phyloP scores from a whole-genome alignment of 140 eudicot genomes.

The Cichorium intybus region DNA sequence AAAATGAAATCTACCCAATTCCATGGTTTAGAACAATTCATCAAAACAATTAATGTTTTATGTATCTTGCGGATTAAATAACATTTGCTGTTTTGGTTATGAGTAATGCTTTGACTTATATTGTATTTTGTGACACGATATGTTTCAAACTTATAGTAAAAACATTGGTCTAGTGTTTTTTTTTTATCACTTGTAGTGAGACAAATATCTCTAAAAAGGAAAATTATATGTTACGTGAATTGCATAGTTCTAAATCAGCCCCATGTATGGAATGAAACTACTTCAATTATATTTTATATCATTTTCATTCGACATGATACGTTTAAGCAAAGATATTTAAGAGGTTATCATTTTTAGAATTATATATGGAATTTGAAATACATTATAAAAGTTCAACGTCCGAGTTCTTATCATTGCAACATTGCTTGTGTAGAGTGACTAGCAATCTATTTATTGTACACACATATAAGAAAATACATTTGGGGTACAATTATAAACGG shows the following conservation, averaged over 20 bases:
- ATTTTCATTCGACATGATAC: neutral
- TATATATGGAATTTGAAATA: too few relatives aligned
- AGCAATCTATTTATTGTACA: neutral
- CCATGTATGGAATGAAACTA: neutral
- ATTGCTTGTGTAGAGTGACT: neutral
- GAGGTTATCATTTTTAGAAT: neutral
- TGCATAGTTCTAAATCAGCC: neutral
- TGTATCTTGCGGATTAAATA: neutral
- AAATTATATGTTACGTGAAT: neutral
- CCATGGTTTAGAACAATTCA: neutral
- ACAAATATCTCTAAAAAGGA: neutral
- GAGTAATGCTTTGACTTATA: neutral
- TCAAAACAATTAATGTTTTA: neutral
- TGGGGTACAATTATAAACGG: neutral
- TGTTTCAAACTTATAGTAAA: neutral
- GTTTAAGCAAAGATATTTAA: neutral
- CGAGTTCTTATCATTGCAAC: too few relatives aligned
- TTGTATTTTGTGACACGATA: neutral
- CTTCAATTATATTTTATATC: neutral
- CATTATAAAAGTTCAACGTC: too few relatives aligned
- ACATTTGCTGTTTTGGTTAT: neutral
- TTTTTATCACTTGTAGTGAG: neutral
- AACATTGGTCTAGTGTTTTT: neutral
- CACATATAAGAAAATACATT: neutral
- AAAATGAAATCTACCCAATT: neutral